Evolutionary conservation across 2,329 filamentous ascomycete species (phyloP), one percentile per base, ranked within the genome.

Genomic region (Exutisphaerella laricina): DNA sequence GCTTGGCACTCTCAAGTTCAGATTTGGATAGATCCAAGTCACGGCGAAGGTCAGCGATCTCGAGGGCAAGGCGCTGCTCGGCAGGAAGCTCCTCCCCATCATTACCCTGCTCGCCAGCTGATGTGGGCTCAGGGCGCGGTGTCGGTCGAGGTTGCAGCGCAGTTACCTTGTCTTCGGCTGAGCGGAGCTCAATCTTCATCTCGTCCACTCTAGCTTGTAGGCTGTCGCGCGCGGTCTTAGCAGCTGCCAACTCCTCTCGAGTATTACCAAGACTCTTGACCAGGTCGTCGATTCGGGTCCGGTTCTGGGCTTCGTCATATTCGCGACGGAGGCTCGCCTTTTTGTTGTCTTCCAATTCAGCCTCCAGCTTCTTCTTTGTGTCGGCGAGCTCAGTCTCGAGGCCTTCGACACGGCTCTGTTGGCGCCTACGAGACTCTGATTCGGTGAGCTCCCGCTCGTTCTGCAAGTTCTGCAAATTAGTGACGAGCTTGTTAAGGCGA

Each of bases 201-300:
- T 97, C 90, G 53, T 94, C 85, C 3, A 95, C 87, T 44, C 89
- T 79, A 23, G 82, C 79, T 63, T 97, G 89, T 2, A 98, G 74
- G 62, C 96, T 86, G 62, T 97, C 90, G 35, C 85, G 81, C 34
- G 80, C 85, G 1, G 90, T 95, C 72, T 94, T 95, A 17, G 83
- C 80, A 18, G 83, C 82, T 33, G 92, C 80, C 39, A 94, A 77
- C 56, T 96, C 88, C 64, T 97, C 89, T 32, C 90, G 86, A 38
- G 83, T 80, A 48, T 88, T 80, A 54, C 86, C 77, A 29, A 96
- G 72, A 56, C 80, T 90, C 22, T 82, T 74, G 50, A 90, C 84
- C 33, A 98, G 77, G 58, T 97, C 90, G 54, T 98, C 90, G 48
- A 97, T 92, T 39, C 89, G 81, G 65, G 88, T 92, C 63, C 95